A percentile compares a stretch with the other conserved stretches of the same genome.
Conservation (phyloP, 2,329 filamentous ascomycete species). For the Decorospora gaudefroyi region DNA sequence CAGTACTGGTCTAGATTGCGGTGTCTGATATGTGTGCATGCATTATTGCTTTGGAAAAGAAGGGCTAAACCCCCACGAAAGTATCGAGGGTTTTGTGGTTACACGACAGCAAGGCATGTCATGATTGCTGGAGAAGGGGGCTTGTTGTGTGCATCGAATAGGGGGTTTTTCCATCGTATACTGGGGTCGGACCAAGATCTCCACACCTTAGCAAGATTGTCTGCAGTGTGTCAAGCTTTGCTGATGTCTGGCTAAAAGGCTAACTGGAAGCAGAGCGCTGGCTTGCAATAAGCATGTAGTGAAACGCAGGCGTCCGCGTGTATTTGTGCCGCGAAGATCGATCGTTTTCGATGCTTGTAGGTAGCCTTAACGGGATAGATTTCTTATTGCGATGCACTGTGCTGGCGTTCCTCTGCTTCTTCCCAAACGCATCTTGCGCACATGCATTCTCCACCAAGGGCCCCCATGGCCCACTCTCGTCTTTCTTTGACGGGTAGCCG, state of each 20-base stretch:
- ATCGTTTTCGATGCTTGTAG: not conserved
- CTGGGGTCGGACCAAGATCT: constrained; percentile 5
- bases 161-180: constrained; percentile 1
- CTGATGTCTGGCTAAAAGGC: not conserved
- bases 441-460: constrained; percentile 85
- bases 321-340: not conserved
- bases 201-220: not conserved
- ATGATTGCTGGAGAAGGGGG: not conserved
- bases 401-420: constrained; percentile 33
- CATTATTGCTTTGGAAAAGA: no score
- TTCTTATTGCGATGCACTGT: constrained; percentile 1
- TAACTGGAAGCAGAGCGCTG: not conserved
- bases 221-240: not conserved
- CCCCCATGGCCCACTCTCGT: constrained; percentile 85
- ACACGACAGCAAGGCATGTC: not conserved
- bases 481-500: constrained; percentile 75
- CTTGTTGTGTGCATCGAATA: not conserved
- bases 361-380: not conserved
- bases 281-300: not conserved
- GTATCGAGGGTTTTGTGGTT: no score
- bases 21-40: no score
- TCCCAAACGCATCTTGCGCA: constrained; percentile 82
- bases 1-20: not conserved
- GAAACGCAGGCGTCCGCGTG: not conserved
- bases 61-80: no score